phyloP scores from a whole-genome alignment of 176 grass and related monocot species.

The Alopecurus myosuroides region DNA sequence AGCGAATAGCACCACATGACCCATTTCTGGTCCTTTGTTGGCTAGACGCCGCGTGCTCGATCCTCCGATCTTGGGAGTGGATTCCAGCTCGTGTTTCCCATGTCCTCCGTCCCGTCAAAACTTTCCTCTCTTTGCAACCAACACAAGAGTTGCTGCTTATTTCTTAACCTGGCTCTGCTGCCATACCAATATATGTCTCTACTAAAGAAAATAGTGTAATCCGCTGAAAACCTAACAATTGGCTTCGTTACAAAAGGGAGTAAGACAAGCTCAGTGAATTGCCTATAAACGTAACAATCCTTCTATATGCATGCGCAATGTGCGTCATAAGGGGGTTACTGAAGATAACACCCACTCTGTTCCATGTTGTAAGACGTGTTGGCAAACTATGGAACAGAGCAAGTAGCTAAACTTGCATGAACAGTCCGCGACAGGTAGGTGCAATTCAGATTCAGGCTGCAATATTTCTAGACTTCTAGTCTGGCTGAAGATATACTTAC shows the following conservation, averaged over 20 bases:
- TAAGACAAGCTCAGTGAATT: background rate
- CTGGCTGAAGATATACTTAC: background rate
- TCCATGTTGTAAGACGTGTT: too few relatives aligned
- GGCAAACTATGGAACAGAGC: too few relatives aligned
- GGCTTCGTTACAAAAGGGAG: background rate
- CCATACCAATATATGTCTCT: background rate
- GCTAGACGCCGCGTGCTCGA: too few relatives aligned
- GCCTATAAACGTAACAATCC: background rate
- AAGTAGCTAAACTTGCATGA: background rate
- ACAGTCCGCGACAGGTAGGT: background rate
- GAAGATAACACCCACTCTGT: too few relatives aligned
- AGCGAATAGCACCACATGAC: too few relatives aligned
- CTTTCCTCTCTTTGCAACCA: too few relatives aligned
- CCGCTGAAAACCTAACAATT: background rate
- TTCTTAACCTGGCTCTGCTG: background rate
- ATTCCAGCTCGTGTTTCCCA: too few relatives aligned
- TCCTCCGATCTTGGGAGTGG: too few relatives aligned
- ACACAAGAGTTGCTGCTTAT: background rate
- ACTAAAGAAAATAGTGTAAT: background rate
- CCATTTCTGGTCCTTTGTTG: too few relatives aligned
- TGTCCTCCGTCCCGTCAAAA: too few relatives aligned
- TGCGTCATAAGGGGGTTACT: too few relatives aligned
- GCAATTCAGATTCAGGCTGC: background rate
- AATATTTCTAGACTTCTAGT: background rate
- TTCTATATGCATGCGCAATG: too few relatives aligned